Evolutionary conservation across 441 rosid genomes (phyloP), one percentile per base, ranked within the genome.

Genomic region (Gossypium trilobum): DNA sequence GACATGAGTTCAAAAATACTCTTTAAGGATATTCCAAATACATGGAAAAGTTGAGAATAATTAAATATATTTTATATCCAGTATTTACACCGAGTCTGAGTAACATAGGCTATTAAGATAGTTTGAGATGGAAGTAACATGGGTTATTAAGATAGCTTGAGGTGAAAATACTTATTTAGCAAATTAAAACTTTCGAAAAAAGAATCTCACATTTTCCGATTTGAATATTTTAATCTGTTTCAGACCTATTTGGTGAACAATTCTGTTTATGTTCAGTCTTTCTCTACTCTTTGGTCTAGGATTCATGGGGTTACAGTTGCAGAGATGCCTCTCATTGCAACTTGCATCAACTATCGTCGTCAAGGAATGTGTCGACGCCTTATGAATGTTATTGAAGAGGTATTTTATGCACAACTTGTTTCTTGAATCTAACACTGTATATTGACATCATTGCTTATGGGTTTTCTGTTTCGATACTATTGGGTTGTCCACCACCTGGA

Each of bases 311-410:
- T 75, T 65, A 73, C 83, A 52, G 85, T 95, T 73, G 99, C 99
- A 23, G 99, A 92, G 89, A 89, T 95, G 97, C 99, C 97, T 70
- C 88, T 95, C 33, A 88, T 91, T 82, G 99, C 99, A 80, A 95
- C 99, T 62, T 92, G 97, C 79, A 88, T 91, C 79, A 88, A 87
- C 69, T 89, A 83, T 75, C 91, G 97, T 44, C 93, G 97, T 46
- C 95, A 85, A 77, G 99, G 99, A 74, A 90, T 95, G 97, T 92
- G 99, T 77, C 89, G 92, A 72, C 84, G 82, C 77, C 92, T 95
- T 62, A 77, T 92, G 80, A 70, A 83, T 80, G 89, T 89, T 73
- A 81, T 95, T 48, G 99, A 95, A 75, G 94, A 92, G 99, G 99
- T 89, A 51, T 31, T 5, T 16, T 58, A 10, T 50, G 27, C 5